A percentile compares a stretch with the other conserved stretches of the same genome.
Evolutionary conservation across 2,329 filamentous ascomycete species (phyloP).

Genomic region (Fusarium guadeloupense): DNA sequence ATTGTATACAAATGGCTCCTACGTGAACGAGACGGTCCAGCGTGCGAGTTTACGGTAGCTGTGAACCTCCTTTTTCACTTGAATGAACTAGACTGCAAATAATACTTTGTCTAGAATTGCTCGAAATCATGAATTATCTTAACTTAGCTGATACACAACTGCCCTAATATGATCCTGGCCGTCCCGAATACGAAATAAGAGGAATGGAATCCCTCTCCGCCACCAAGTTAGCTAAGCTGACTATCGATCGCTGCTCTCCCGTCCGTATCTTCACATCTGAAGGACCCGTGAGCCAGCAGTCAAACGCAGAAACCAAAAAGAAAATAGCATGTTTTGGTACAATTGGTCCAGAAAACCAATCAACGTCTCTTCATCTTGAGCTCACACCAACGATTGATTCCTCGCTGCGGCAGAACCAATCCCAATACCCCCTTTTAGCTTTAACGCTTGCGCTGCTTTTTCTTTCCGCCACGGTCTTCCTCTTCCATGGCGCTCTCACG

Average conservation of each 20-base stretch:
- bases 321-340: conserved; percentile 30
- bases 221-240: conserved; percentile 8
- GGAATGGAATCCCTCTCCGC: background rate
- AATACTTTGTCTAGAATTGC: conserved; percentile 11
- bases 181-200: conserved; percentile 7
- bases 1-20: background rate
- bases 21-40: too few relatives aligned
- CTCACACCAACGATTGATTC: conserved; percentile 6
- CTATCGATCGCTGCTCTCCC: background rate
- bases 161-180: conserved; percentile 15
- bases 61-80: background rate
- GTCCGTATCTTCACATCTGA: background rate
- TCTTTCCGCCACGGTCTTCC: conserved; percentile 77
- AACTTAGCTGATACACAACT: conserved; percentile 25
- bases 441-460: conserved; percentile 57
- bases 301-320: conserved; percentile 19
- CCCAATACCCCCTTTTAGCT: conserved; percentile 34
- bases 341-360: conserved; percentile 21
- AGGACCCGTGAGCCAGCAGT: background rate
- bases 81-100: background rate
- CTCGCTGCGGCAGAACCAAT: background rate
- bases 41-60: background rate
- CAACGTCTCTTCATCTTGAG: conserved; percentile 2
- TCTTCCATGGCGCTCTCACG: conserved; percentile 61
- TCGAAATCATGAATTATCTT: conserved; percentile 34